Evolutionary conservation across 176 grass and related monocot species (phyloP), one percentile per base, ranked within the genome.

Genomic region (Musa beccarii): DNA sequence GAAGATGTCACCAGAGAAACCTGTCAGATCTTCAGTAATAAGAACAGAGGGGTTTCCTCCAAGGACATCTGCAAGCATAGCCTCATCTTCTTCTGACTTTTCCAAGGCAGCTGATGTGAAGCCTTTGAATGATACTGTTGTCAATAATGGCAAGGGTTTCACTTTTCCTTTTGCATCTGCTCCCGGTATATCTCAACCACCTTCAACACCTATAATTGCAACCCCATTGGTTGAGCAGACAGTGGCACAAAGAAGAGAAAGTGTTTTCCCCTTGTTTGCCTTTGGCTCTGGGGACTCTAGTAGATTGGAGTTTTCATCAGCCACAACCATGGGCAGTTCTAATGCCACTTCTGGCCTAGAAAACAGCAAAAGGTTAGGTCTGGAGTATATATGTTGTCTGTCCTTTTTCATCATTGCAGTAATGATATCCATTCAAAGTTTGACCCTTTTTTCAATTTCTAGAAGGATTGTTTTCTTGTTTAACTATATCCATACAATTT

Each of bases 71-170:
- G 83, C 85, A 77, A 71, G 63, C 11, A 77, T 34, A 13, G 61
- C 51, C 66, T 24, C 62, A 9, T 79, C 63, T 9, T 65, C 79
- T 75, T 86, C 86, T 29, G 17, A 80, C 81, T 82, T 69, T 52
- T 66, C 84, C 23, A 74, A 81, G 78, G 81, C 61, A 49, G 13
- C 53, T 86, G 86, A 79, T 53, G 85, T 82, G 69, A 84, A 76
- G 65, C 54, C 17, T 78, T 53, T 63, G 49, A 20, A 8, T 49
- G 19, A 66, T 82, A 50, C 23, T 68, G 11, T 74, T 84, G 68
- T 74, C 22, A 69, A 78, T 25, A 82, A 84, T 49, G 78, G 71
- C 53, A 71, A 15, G 10, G 55, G 66, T 82, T 86, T 86, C 79
- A 65, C 68, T 73, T 86, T 88, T 79, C 75, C 81, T 77, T 79